Evolutionary conservation across 768 basidiomycete species (phyloP), one percentile per base, ranked within the genome.

Genomic region (Podaxis sp.): DNA sequence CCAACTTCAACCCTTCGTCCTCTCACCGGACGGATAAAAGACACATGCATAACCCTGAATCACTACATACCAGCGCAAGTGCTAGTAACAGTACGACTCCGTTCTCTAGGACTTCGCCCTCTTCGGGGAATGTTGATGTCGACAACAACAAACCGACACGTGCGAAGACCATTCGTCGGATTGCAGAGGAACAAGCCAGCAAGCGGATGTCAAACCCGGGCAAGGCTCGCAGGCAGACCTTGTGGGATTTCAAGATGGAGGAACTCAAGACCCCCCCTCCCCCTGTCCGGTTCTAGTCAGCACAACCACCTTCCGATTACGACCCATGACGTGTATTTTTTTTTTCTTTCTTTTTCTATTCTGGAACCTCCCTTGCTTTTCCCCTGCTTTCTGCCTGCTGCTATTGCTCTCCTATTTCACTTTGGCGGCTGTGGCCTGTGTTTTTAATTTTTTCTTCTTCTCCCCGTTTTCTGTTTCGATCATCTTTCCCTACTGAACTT

Each of bases 91-190:
- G 27, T 7, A 16, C n/a, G 13, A 44, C 21, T 18, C 23, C 35
- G 10, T 18, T 14, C 16, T 25, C 6, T 16, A 14, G n/a, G n/a
- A 40, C 23, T 59, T 38, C 55, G 32, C 10, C 44, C 13, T 16
- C 16, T 16, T 18, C 27, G 32, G 14, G 21, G 11, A 32, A 5
- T 28, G 18, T n/a, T 18, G 61, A 70, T 28, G 50, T 14, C 40
- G 23, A 21, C 10, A 10, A 50, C 64, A 72, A 52, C 67, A 74
- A 61, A 67, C 71, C 60, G 64, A 80, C 57, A 25, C 55, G 59
- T 66, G 83, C 84, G 73, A 93, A 90, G 78, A 93, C 90, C 44
- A 95, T 97, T 57, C 84, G 92, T 54, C 82, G 87, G 55, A 88
- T 94, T 54, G 93, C 90, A 0, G 85, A 86, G 59, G 90, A 92